Evolutionary conservation across 306 rosid genomes (phyloP), one percentile per base, ranked within the genome.

Genomic region (Vigna mungo): DNA sequence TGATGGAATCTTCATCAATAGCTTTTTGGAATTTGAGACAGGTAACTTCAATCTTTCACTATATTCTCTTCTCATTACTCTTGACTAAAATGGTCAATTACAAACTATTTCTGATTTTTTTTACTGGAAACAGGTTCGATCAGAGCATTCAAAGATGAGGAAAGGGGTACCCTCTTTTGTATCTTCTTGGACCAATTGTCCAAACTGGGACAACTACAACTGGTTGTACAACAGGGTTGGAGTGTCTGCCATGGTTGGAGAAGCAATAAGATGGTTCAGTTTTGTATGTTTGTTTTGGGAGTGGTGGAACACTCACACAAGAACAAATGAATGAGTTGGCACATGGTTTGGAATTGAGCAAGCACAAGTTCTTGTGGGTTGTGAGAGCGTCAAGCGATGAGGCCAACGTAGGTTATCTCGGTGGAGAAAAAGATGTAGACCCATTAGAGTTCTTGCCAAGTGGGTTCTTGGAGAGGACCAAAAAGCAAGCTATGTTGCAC

Each of bases 401-500:
- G 7, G 43, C 11, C 21, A 7, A 60, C 7, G 12, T 6, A 15
- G 44, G 21, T 6, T 60, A 60, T 0, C 18, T 60, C 3, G 13
- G 44, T 60, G 43, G 0, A 15, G 21, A 60, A 60, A 30, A 30
- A 0, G 0, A 7, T 2, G 44, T 15, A 6, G 67, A 60, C 2
- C 67, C 67, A 0, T 2, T 60, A 0, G 5, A 60, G 6, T 60
- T 27, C 9, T 9, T 60, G 9, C 67, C 67, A 30, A 2, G 20
- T 30, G 67, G 67, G 20, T 60, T 60, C 0, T 6, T 60, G 11
- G 43, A 60, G 18, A 60, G 67, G 16, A 60, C 44, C 11, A 60
- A 60, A 30, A 44, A 60, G 12, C 41, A 30, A 30, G 96, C 39
- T 92, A 92, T 60, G 91, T 89, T 41, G 87, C 92, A 18, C 87